Percentiles rank a stretch among this genome's conserved stretches.
phyloP scores from a whole-genome alignment of 805 yeast species.

The Ogataea methanolica region DNA sequence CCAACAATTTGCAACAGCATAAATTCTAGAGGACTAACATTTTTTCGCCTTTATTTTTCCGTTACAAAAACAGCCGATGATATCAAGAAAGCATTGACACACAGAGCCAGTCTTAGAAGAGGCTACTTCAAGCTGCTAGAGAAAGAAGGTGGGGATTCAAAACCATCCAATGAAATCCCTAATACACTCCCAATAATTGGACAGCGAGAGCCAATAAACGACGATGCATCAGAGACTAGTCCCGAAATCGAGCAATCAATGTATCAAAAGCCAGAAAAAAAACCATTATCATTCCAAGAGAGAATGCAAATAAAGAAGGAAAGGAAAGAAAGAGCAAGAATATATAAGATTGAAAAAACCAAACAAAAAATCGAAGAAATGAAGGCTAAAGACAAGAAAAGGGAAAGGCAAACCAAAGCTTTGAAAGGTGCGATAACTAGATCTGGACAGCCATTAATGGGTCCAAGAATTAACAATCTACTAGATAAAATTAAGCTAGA shows the following conservation, averaged over 20 bases:
- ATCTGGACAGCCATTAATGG: constrained; percentile 87
- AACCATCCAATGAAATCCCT: neutral
- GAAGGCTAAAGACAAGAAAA: constrained; percentile 37
- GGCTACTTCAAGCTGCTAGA: constrained; percentile 76
- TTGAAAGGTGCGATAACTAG: constrained; percentile 51
- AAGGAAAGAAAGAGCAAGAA: constrained; percentile 38
- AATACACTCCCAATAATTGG: constrained; percentile 6
- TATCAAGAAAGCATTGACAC: constrained; percentile 71
- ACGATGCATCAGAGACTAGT: constrained; percentile 1
- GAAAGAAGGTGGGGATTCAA: constrained; percentile 55
- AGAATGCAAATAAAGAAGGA: constrained; percentile 42
- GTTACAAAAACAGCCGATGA: constrained; percentile 39
- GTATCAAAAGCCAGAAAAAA: constrained; percentile 32
- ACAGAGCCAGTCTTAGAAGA: constrained; percentile 76
- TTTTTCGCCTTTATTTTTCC: neutral
- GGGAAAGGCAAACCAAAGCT: constrained; percentile 38
- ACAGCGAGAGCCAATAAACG: constrained; percentile 12
- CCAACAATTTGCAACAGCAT: neutral
- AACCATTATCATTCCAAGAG: constrained; percentile 38
- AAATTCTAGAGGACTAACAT: neutral
- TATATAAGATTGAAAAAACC: constrained; percentile 37
- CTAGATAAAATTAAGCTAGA: constrained; percentile 70
- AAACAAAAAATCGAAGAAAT: constrained; percentile 27
- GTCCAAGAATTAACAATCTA: constrained; percentile 74
- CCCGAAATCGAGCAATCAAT: constrained; percentile 20